phyloP scores from a whole-genome alignment of 208 protist genomes.

The Angomonas deanei region DNA sequence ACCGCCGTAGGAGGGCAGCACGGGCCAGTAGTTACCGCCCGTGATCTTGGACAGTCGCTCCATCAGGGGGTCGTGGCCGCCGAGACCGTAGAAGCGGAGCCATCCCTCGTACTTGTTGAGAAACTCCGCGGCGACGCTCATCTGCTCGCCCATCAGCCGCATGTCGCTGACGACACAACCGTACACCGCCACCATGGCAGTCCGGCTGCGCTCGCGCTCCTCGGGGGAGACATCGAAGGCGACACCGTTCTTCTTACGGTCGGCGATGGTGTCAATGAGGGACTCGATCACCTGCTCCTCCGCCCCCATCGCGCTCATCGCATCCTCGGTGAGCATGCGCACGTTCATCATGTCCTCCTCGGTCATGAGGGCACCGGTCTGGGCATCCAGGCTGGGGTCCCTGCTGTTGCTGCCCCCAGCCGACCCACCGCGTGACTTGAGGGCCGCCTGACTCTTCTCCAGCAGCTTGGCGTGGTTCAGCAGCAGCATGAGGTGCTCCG shows the following conservation, averaged over 20 bases:
- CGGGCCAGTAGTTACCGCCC: constrained; percentile 21
- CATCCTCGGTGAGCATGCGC: constrained; percentile 6
- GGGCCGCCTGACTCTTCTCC: constrained; percentile 19
- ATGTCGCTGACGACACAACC: constrained; percentile 75
- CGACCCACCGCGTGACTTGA: not conserved
- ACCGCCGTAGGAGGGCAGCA: constrained; percentile 11
- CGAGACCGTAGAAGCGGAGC: constrained; percentile 52
- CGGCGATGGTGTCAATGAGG: constrained; percentile 52
- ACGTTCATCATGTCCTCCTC: constrained; percentile 13
- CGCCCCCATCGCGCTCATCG: constrained; percentile 22
- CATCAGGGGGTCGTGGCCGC: constrained; percentile 48
- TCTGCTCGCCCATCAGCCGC: constrained; percentile 54
- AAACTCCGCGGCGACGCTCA: constrained; percentile 39
- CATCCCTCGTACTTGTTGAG: constrained; percentile 64
- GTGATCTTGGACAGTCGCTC: constrained; percentile 24
- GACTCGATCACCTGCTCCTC: constrained; percentile 57
- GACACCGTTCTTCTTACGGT: constrained; percentile 36
- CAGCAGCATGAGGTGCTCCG: constrained; percentile 67
- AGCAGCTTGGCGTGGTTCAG: constrained; percentile 53
- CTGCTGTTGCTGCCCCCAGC: not conserved
- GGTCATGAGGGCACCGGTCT: constrained; percentile 1
- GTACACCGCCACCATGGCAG: constrained; percentile 65
- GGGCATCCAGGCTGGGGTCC: not conserved
- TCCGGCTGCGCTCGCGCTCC: constrained; percentile 39
- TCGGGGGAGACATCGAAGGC: constrained; percentile 33